Evolutionary conservation across 345 rosid genomes (phyloP).

Genomic region (Gossypium raimondii): DNA sequence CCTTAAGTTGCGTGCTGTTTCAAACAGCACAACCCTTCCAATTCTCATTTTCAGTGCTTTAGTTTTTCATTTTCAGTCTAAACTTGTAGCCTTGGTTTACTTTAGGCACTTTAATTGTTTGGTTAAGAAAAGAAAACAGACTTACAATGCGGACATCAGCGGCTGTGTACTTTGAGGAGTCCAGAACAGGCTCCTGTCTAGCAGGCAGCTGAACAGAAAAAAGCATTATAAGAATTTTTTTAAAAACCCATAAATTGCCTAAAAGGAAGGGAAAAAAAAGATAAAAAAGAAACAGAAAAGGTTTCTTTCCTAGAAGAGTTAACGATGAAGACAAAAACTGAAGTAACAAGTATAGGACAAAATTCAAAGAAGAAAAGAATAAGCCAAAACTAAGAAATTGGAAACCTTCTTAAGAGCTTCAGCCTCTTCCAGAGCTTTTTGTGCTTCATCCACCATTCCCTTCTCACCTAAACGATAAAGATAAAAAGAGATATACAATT

Average conservation of each 20-base stretch:
- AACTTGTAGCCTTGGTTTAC: background rate
- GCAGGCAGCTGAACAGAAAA: constrained; percentile 10
- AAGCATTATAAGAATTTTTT: background rate
- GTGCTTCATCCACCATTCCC: constrained; percentile 99
- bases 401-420: constrained; percentile 97
- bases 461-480: constrained; percentile 39
- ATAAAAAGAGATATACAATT: background rate
- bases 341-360: background rate
- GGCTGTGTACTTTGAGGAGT: constrained; percentile 13
- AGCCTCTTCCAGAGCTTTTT: constrained; percentile 96
- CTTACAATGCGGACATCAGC: constrained; percentile 18
- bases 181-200: constrained; percentile 12
- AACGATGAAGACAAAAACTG: background rate
- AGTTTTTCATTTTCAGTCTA: background rate
- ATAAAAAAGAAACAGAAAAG: background rate
- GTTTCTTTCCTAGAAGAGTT: background rate
- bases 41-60: background rate
- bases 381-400: background rate
- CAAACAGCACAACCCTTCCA: background rate
- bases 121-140: background rate
- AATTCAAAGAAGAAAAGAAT: background rate
- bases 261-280: too few relatives aligned
- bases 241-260: too few relatives aligned
- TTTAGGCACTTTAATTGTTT: background rate
- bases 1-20: background rate